A percentile compares a stretch with the other conserved stretches of the same genome.
Evolutionary conservation across 768 basidiomycete species (phyloP).

Genomic region (Tricholoma hemisulphureum): DNA sequence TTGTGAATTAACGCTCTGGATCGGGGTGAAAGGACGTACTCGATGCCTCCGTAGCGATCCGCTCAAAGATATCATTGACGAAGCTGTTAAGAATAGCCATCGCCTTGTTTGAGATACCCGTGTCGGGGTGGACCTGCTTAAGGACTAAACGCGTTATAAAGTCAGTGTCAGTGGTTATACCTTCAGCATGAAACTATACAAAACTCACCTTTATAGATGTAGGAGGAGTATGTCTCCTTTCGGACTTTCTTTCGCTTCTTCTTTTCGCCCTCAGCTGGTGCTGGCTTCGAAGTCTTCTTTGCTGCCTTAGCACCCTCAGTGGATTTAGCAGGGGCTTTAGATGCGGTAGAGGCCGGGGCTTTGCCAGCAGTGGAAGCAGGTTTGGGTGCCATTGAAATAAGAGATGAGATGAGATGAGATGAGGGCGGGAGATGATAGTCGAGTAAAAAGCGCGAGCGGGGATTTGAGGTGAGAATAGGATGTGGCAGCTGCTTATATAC

Average conservation of each 20-base stretch:
- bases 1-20: conserved; percentile 1
- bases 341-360: conserved; percentile 65
- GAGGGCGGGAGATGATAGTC: conserved; percentile 7
- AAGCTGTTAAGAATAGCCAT: conserved; percentile 93
- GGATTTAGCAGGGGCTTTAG: conserved; percentile 71
- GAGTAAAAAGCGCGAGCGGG: conserved; percentile 34
- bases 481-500: conserved; percentile 37
- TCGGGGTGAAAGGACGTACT: conserved; percentile 46
- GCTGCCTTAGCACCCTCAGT: conserved; percentile 67
- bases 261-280: conserved; percentile 71
- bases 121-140: conserved; percentile 97
- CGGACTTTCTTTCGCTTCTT: conserved; percentile 86
- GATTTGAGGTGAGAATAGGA: conserved; percentile 20
- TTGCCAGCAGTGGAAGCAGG: conserved; percentile 81
- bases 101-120: conserved; percentile 97
- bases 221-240: conserved; percentile 92
- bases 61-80: conserved; percentile 93
- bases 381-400: conserved; percentile 68
- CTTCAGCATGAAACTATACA: neutral
- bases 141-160: conserved; percentile 52
- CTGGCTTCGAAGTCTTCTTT: conserved; percentile 70
- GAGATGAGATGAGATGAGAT: neutral
- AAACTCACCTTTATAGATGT: conserved; percentile 85
- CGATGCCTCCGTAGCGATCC: conserved; percentile 86
- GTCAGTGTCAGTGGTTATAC: neutral